Evolutionary conservation across 73 alveolate genomes (phyloP).

Genomic region (Effrenium voratum): DNA sequence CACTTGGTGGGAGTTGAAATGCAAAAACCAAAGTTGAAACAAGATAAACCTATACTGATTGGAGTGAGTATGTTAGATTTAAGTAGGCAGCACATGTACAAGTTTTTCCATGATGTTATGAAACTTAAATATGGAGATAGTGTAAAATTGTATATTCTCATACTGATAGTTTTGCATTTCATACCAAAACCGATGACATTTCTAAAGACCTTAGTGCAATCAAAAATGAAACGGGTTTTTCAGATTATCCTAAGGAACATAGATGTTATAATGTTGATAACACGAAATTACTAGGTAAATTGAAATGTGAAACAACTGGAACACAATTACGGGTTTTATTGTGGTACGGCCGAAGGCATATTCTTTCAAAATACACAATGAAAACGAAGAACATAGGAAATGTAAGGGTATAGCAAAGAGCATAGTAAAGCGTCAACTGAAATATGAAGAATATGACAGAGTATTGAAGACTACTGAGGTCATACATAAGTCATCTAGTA

Average conservation of each 20-base stretch:
- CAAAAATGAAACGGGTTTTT: not conserved
- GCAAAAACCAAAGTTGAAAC: not conserved
- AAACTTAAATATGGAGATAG: not conserved
- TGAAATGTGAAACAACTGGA: not conserved
- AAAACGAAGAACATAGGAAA: conserved; percentile 4
- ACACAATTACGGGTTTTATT: not conserved
- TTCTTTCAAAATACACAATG: not conserved
- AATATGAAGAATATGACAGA: not conserved
- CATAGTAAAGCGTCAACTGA: not conserved
- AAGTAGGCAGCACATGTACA: not conserved
- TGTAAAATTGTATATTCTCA: conserved; percentile 8
- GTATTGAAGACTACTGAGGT: not conserved
- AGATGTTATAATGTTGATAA: not conserved
- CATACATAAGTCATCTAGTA: not conserved
- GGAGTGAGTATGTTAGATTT: conserved; percentile 11
- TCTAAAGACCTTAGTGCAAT: not conserved
- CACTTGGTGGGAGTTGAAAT: conserved; percentile 25
- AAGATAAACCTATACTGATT: not conserved
- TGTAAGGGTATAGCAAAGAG: conserved; percentile 21
- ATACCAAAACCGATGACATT: conserved; percentile 12
- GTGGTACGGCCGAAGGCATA: not conserved
- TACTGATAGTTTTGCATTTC: conserved; percentile 10
- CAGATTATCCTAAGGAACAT: conserved; percentile 4
- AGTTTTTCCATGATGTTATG: not conserved
- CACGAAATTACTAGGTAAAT: not conserved